Conservation (phyloP, 2,329 filamentous ascomycete species). For the Fusarium cicatricum region DNA sequence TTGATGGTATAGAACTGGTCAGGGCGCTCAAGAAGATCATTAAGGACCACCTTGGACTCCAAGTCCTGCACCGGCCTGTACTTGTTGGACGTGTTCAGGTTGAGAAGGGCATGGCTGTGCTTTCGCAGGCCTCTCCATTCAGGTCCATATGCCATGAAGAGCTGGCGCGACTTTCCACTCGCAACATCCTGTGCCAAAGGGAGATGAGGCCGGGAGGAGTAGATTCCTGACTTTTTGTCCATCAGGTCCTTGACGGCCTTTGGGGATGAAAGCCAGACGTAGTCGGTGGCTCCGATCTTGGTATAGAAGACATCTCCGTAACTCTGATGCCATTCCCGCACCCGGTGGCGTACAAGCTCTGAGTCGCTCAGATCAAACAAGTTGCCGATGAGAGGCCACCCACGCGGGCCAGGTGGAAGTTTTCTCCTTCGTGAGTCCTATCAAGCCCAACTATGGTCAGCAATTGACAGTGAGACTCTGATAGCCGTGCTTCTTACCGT, state of each 20-base stretch:
- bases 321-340: conserved; percentile 15
- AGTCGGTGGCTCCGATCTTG: conserved; percentile 24
- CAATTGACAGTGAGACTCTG: no score
- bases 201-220: conserved; percentile 17
- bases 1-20: conserved; percentile 30
- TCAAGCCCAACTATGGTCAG: no score
- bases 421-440: conserved; percentile 12
- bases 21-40: conserved; percentile 11
- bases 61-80: conserved; percentile 32
- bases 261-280: conserved; percentile 22
- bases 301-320: conserved; percentile 24
- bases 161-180: conserved; percentile 13
- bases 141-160: conserved; percentile 23
- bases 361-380: conserved; percentile 11
- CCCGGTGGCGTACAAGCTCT: conserved; percentile 3
- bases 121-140: conserved; percentile 21
- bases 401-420: conserved; percentile 13
- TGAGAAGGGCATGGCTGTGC: conserved; percentile 21
- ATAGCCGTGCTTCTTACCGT: no score
- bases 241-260: conserved; percentile 24
- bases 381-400: conserved; percentile 16
- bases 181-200: conserved; percentile 20
- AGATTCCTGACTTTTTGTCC: conserved; percentile 25
- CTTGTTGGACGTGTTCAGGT: conserved; percentile 17
- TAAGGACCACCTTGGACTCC: conserved; percentile 27